phyloP scores from a whole-genome alignment of 2,329 filamentous ascomycete genomes.

The Harringtonia lauricola region DNA sequence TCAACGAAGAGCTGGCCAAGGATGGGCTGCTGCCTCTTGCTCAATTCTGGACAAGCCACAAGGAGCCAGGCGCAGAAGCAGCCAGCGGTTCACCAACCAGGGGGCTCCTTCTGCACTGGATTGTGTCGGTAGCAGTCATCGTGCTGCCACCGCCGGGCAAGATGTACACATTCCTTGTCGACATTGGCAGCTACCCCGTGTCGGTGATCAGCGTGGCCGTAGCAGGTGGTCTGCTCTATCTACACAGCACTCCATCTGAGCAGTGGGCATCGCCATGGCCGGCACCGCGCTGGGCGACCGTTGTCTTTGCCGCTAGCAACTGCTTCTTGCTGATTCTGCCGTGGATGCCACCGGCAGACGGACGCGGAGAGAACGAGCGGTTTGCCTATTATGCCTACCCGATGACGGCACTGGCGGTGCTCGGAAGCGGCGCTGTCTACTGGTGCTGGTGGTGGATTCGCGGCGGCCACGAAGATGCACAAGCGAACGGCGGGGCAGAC shows the following conservation, averaged over 20 bases:
- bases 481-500: background rate
- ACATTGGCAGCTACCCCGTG: slow-evolving; percentile 26
- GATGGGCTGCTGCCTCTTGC: slow-evolving; percentile 35
- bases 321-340: slow-evolving; percentile 22
- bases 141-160: slow-evolving; percentile 34
- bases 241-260: slow-evolving; percentile 18
- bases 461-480: slow-evolving; percentile 1
- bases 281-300: slow-evolving; percentile 17
- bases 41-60: slow-evolving; percentile 18
- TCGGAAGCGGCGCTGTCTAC: slow-evolving; percentile 21
- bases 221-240: slow-evolving; percentile 21
- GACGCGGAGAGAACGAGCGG: slow-evolving; percentile 13
- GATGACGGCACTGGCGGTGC: slow-evolving; percentile 21
- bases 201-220: slow-evolving; percentile 23
- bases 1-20: slow-evolving; percentile 34
- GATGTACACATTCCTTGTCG: slow-evolving; percentile 26
- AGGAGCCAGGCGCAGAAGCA: too few species aligned
- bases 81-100: slow-evolving; percentile 15
- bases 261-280: slow-evolving; percentile 19
- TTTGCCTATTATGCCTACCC: slow-evolving; percentile 26
- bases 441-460: slow-evolving; percentile 23
- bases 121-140: slow-evolving; percentile 46
- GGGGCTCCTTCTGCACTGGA: slow-evolving; percentile 45
- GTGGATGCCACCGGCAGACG: slow-evolving; percentile 21
- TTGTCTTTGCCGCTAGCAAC: slow-evolving; percentile 21